Base-by-base conservation (phyloP, 208 protist genomes). In the Phytomonas sp. region DNA sequence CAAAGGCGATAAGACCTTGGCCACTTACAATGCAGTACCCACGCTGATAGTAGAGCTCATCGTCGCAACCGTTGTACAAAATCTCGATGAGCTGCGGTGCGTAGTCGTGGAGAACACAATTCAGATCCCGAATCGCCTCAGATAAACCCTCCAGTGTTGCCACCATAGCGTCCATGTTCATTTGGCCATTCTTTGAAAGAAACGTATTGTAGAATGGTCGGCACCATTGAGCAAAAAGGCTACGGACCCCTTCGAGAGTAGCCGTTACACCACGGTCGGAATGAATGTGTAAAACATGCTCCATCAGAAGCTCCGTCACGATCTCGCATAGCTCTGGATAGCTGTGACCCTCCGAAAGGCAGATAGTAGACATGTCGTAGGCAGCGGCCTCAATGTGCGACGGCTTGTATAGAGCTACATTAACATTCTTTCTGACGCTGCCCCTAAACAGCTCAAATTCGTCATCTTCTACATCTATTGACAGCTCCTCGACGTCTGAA, bases 11-110 rank as follows among this genome's bases (percentile, higher is more conserved):
- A 11, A 94, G 78, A 1, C 81, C 82, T 36, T 89, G 74, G 12
- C 79, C 85, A 36, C 77, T 90, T 33, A 94, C 85, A 37, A 93
- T 90, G 74, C 89, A 94, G 74, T 90, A 94, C 23, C 82, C 84
- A 23, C 86, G 83, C 68, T 86, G 78, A 33, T 86, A 67, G 66
- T 91, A 93, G 30, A 91, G 63, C 10, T 82, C 81, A 12, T 89
- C 79, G 29, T 89, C 78, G 71, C 87, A 92, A 68, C 76, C 78
- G 70, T 84, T 88, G 75, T 90, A 90, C 4, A 94, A 78, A 49
- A 79, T 75, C 74, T 91, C 81, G 60, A 93, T 61, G 60, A 94
- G 74, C 71, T 79, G 63, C 42, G 82, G 77, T 1, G 75, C 83
- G 70, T 78, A 68, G 52, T 30, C 52, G 69, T 89, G 80, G 31